Conservation (phyloP, 169 alveolate genomes). For the Eimeria brunetti region DNA sequence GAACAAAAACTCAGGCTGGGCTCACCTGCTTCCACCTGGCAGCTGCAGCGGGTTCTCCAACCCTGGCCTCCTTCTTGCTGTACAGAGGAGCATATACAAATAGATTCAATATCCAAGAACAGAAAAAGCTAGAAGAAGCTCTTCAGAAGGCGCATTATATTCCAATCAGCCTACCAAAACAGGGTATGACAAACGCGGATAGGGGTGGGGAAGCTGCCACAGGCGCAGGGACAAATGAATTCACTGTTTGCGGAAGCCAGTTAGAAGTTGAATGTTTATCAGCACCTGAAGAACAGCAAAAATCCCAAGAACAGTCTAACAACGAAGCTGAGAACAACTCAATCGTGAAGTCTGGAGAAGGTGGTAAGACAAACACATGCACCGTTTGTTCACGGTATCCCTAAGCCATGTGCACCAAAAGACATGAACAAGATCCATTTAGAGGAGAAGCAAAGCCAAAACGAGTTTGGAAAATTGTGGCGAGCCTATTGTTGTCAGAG, state of each 20-base stretch:
- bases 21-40: slow-evolving; percentile 80
- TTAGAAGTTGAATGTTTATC: background rate
- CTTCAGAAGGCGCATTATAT: background rate
- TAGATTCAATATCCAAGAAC: slow-evolving; percentile 66
- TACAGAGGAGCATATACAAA: slow-evolving; percentile 77
- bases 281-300: background rate
- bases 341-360: background rate
- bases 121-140: background rate
- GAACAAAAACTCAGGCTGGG: slow-evolving; percentile 52
- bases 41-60: slow-evolving; percentile 75
- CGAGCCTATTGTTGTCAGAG: background rate
- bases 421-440: no score
- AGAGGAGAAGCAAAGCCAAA: background rate
- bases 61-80: slow-evolving; percentile 67
- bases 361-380: background rate
- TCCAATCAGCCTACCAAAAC: background rate
- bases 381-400: background rate
- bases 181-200: background rate
- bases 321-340: background rate
- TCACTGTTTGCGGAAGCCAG: background rate
- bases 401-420: background rate
- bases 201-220: background rate
- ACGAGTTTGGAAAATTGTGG: background rate
- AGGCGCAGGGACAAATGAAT: background rate
- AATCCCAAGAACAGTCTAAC: background rate